A percentile compares a stretch with the other conserved stretches of the same genome.
Conservation (phyloP, 371 early-diverging fungal species). For the Gilbertella persicaria region DNA sequence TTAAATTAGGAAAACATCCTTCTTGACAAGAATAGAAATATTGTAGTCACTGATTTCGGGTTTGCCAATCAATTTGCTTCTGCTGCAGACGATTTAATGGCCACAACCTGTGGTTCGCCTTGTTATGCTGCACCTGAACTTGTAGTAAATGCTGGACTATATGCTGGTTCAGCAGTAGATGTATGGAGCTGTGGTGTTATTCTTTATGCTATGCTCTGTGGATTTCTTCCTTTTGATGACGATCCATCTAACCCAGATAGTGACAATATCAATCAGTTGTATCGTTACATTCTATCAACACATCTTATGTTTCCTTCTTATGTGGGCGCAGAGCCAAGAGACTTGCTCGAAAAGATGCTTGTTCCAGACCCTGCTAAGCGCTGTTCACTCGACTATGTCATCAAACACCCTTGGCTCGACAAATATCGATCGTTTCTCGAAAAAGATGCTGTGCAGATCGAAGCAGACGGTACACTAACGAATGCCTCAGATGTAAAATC, state of each 20-base stretch:
- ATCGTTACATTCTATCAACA: constrained; percentile 66
- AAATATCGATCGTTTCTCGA: constrained; percentile 57
- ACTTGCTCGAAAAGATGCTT: constrained; percentile 66
- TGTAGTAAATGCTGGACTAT: constrained; percentile 91
- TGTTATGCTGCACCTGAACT: constrained; percentile 98
- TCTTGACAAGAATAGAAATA: constrained; percentile 80
- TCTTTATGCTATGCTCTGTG: constrained; percentile 76
- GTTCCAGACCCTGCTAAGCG: constrained; percentile 63
- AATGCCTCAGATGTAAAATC: constrained; percentile 80
- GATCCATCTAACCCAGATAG: constrained; percentile 76
- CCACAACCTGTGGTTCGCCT: constrained; percentile 94
- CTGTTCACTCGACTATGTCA: constrained; percentile 59
- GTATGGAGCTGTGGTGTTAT: constrained; percentile 97
- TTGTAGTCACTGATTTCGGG: constrained; percentile 98
- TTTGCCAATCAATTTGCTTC: constrained; percentile 91
- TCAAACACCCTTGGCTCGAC: constrained; percentile 71
- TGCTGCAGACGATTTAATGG: constrained; percentile 70
- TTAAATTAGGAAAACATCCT: constrained; percentile 83
- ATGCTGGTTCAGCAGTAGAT: constrained; percentile 95
- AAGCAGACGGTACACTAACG: too few species aligned
- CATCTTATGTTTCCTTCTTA: constrained; percentile 64
- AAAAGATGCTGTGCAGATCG: constrained; percentile 47
- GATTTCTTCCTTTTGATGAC: constrained; percentile 85
- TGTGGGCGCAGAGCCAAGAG: constrained; percentile 39
- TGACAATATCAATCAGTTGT: constrained; percentile 65